Evolutionary conservation across 164 flowering plant genomes (phyloP).

Genomic region (Cinnamomum chago): DNA sequence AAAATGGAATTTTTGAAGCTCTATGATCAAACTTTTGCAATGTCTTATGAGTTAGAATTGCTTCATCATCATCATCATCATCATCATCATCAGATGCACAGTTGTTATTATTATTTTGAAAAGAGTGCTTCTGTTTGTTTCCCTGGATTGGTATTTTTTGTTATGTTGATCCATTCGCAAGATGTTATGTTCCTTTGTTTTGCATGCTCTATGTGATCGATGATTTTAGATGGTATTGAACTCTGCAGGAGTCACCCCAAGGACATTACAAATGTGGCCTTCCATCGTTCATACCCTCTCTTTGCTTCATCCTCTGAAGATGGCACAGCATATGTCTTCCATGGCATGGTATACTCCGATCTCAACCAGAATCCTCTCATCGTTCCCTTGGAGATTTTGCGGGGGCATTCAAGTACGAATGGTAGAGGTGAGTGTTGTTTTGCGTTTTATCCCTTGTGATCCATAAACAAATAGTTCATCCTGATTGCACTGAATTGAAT

Average conservation of each 20-base stretch:
- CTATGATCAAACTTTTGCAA: too few relatives aligned
- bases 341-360: constrained; percentile 96
- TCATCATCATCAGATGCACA: too few relatives aligned
- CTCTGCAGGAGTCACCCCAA: constrained; percentile 69
- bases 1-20: too few relatives aligned
- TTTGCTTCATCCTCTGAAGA: constrained; percentile 94
- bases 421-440: constrained; percentile 67
- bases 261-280: constrained; percentile 82
- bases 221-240: not conserved
- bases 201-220: not conserved
- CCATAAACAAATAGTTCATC: too few relatives aligned
- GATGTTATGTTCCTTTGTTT: not conserved
- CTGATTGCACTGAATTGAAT: not conserved
- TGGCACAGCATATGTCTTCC: constrained; percentile 80
- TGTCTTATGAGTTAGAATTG: too few relatives aligned
- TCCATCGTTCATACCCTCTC: constrained; percentile 84
- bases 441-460: not conserved
- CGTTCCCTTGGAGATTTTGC: constrained; percentile 81
- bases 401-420: constrained; percentile 67
- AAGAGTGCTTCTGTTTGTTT: too few relatives aligned
- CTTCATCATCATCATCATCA: too few relatives aligned
- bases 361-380: constrained; percentile 89
- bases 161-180: too few relatives aligned
- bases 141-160: too few relatives aligned
- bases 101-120: too few relatives aligned